Conservation (phyloP, 2,329 filamentous ascomycete genomes). For the Septoria linicola region DNA sequence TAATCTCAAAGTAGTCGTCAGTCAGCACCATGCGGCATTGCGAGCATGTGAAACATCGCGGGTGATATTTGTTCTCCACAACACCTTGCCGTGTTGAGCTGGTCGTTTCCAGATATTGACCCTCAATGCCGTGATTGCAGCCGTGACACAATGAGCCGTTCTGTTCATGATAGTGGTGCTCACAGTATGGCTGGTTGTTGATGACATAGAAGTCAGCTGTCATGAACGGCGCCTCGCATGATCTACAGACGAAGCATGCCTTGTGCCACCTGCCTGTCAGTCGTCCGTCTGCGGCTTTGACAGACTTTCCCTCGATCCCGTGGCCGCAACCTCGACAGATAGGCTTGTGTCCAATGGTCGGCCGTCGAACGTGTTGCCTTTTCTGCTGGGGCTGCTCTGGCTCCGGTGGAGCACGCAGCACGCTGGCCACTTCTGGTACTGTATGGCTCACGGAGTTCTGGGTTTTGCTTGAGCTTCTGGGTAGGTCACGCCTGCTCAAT, state of each 20-base stretch:
- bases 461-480: conserved; percentile 16
- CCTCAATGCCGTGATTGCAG: conserved; percentile 86
- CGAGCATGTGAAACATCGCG: conserved; percentile 78
- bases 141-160: conserved; percentile 81
- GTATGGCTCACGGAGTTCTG: conserved; percentile 6
- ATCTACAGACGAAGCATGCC: conserved; percentile 86
- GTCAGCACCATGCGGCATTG: conserved; percentile 72
- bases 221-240: conserved; percentile 75
- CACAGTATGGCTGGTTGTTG: conserved; percentile 83
- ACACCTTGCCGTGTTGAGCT: conserved; percentile 45
- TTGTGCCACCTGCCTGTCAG: conserved; percentile 94
- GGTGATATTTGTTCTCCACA: conserved; percentile 74
- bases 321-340: conserved; percentile 80
- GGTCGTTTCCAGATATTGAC: conserved; percentile 80
- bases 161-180: conserved; percentile 85
- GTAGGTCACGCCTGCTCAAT: not conserved
- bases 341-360: conserved; percentile 52
- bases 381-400: conserved; percentile 15
- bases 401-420: conserved; percentile 22
- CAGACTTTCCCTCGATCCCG: conserved; percentile 81
- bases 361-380: conserved; percentile 3
- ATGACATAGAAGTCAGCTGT: conserved; percentile 93
- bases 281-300: conserved; percentile 89
- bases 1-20: conserved; percentile 89
- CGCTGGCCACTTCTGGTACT: conserved; percentile 6